A percentile compares a stretch with the other conserved stretches of the same genome.
phyloP scores from a whole-genome alignment of 768 basidiomycete species.

The Suillus subalutaceus region DNA sequence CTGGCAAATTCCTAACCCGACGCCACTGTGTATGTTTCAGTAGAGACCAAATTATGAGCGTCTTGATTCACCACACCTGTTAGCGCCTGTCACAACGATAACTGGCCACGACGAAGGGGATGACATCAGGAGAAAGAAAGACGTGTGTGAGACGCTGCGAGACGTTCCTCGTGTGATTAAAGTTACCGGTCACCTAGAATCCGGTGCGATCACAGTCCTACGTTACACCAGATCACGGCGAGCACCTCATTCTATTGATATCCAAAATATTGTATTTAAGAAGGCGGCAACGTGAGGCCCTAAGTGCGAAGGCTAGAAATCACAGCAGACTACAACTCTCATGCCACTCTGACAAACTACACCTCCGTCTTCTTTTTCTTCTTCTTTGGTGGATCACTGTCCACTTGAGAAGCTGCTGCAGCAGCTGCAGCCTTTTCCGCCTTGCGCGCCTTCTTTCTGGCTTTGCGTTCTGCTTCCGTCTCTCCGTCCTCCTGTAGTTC shows the following conservation, averaged over 20 bases:
- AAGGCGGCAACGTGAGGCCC: neutral
- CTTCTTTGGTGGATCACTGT: conserved; percentile 48
- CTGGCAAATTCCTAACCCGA: conserved; percentile 83
- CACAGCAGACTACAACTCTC: neutral
- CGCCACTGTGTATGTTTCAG: conserved; percentile 52
- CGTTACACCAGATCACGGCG: neutral
- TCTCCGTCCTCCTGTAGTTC: conserved; percentile 50
- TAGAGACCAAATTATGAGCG: neutral
- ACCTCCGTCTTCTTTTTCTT: conserved; percentile 41
- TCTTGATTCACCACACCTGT: conserved; percentile 47
- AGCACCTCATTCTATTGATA: neutral
- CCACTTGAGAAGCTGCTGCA: conserved; percentile 32
- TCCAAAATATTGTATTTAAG: conserved; percentile 3
- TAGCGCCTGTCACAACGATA: conserved; percentile 72
- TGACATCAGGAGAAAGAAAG: conserved; percentile 30
- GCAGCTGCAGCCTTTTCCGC: conserved; percentile 70
- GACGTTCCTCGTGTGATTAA: neutral
- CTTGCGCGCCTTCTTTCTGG: conserved; percentile 74
- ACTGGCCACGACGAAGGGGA: conserved; percentile 41
- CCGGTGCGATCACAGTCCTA: neutral
- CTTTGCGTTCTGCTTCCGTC: conserved; percentile 85
- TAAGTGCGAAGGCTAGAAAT: conserved; percentile 1
- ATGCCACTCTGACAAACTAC: conserved; percentile 17
- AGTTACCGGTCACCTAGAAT: neutral
- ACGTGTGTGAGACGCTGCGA: neutral